Evolutionary conservation across 345 rosid genomes (phyloP).

Genomic region (Erodium maritimum): DNA sequence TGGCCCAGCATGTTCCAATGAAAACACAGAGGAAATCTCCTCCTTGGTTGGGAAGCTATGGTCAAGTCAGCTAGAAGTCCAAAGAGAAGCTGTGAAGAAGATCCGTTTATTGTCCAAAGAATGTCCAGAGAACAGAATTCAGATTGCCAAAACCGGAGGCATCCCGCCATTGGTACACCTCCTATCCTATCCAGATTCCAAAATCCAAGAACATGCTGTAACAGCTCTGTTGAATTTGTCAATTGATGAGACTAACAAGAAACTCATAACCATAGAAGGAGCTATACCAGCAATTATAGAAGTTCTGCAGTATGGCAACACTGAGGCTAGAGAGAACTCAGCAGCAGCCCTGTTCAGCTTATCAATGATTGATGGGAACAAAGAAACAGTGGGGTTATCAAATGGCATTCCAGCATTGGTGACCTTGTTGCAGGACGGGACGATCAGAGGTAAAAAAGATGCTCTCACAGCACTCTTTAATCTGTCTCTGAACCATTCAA

Average conservation of each 20-base stretch:
- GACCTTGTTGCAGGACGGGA: slow-evolving; percentile 44
- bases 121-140: slow-evolving; percentile 47
- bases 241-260: slow-evolving; percentile 58
- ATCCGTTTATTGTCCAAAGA: slow-evolving; percentile 59
- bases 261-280: slow-evolving; percentile 32
- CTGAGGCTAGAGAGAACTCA: slow-evolving; percentile 66
- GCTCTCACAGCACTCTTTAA: slow-evolving; percentile 72
- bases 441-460: slow-evolving; percentile 69
- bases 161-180: slow-evolving; percentile 47
- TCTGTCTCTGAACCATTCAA: slow-evolving; percentile 50
- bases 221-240: slow-evolving; percentile 67
- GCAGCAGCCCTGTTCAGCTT: slow-evolving; percentile 75
- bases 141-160: slow-evolving; percentile 40
- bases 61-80: slow-evolving; percentile 40
- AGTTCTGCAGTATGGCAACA: slow-evolving; percentile 36
- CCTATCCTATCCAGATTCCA: slow-evolving; percentile 48
- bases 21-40: slow-evolving; percentile 24
- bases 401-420: slow-evolving; percentile 71
- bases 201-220: slow-evolving; percentile 57
- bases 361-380: slow-evolving; percentile 76
- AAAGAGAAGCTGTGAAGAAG: slow-evolving; percentile 42
- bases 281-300: slow-evolving; percentile 59
- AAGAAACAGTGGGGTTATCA: slow-evolving; percentile 40
- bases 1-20: slow-evolving; percentile 7
- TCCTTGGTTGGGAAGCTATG: slow-evolving; percentile 32